Percentiles rank a stretch among this genome's conserved stretches.
These are phyloP conservation scores for Penicillium roqueforti DNA, from an alignment of 495 filamentous ascomycete species.

Conservation along the genomic window DNA sequence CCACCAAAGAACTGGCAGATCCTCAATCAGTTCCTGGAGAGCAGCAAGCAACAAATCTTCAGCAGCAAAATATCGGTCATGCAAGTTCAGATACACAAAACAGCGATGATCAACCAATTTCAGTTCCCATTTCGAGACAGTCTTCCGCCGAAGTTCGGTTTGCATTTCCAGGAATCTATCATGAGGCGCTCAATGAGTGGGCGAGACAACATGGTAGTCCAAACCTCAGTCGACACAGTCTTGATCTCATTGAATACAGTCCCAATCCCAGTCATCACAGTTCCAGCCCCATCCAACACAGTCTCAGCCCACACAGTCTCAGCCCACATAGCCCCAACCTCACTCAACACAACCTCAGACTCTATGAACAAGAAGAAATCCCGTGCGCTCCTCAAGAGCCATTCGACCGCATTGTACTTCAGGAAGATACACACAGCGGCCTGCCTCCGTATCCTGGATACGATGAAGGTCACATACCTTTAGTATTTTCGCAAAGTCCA, in stretches of 20 bases:
- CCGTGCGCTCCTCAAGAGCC: not conserved
- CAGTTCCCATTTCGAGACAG: constrained; percentile 1
- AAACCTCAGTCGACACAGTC: not conserved
- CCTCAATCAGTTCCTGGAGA: not conserved
- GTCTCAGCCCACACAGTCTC: not conserved
- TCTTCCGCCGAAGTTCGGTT: constrained; percentile 15
- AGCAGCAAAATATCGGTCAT: not conserved
- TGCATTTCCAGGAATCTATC: constrained; percentile 24
- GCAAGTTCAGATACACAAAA: not conserved
- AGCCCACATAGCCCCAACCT: no score
- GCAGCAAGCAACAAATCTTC: not conserved
- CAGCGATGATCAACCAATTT: not conserved
- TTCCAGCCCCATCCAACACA: not conserved
- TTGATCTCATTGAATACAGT: not conserved
- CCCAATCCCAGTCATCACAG: not conserved
- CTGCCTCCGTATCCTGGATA: not conserved
- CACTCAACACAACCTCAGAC: not conserved
- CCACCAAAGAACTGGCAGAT: not conserved
- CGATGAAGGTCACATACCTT: not conserved
- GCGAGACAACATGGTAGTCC: not conserved
- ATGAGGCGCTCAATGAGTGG: constrained; percentile 22
- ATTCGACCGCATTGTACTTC: not conserved
- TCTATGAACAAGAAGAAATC: not conserved
- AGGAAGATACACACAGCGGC: not conserved
- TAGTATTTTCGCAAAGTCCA: not conserved